These are phyloP conservation scores for Sporothrix euskadiensis DNA, from an alignment of 2,329 filamentous ascomycete genomes.

Conservation along the genomic window DNA sequence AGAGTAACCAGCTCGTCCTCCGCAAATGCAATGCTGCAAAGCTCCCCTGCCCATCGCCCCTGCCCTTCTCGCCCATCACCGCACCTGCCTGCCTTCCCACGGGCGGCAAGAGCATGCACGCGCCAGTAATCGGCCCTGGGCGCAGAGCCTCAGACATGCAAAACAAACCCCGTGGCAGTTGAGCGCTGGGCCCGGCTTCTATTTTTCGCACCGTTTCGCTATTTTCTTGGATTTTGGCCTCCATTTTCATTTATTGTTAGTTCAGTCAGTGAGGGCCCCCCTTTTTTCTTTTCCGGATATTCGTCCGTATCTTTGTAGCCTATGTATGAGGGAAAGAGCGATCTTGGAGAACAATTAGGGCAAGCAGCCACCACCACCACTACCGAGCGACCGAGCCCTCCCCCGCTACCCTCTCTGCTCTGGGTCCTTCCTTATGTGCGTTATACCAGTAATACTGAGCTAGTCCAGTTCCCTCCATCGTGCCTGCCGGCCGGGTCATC, in stretches of 20 bases:
- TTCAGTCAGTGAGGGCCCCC: neutral
- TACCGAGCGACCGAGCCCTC: neutral
- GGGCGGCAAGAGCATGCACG: conserved; percentile 5
- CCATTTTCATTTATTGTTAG: neutral
- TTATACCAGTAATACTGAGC: neutral
- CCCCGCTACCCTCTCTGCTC: neutral
- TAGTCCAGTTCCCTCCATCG: neutral
- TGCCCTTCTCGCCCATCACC: neutral
- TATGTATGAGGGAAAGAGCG: neutral
- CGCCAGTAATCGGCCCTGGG: neutral
- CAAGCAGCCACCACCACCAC: neutral
- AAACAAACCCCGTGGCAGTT: neutral
- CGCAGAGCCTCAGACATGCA: neutral
- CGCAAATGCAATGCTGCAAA: neutral
- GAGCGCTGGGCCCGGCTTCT: neutral
- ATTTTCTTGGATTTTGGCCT: neutral
- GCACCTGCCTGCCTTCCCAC: neutral
- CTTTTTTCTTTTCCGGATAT: neutral
- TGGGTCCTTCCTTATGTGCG: neutral
- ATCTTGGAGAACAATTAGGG: neutral
- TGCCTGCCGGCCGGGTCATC: conserved; percentile 12
- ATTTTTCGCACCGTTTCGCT: neutral
- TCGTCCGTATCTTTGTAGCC: conserved; percentile 23
- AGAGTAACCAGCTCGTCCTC: conserved; percentile 23
- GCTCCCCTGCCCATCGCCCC: conserved; percentile 13